Base-by-base conservation (phyloP, 805 yeast genomes). In the Candida glaebosa region DNA sequence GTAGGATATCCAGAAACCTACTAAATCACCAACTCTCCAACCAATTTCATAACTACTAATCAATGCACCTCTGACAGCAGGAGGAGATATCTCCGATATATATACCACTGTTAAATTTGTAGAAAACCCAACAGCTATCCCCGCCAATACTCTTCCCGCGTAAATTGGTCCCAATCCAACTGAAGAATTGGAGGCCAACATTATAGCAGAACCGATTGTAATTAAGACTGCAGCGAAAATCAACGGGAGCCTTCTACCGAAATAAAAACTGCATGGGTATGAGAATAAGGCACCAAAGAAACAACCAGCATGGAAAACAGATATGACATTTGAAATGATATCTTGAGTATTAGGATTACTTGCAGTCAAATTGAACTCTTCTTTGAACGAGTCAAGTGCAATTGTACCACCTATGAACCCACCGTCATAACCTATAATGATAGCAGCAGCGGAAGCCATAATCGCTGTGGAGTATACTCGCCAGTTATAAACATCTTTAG, bases 391-490 rank as follows among this genome's bases (percentile, higher is more conserved):
- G 12, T 49, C 49, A 18, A 66, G 51, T 3, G 66, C 63, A 20
- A 65, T 67, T 3, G 70, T 63, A 6, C 71, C 71, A 5, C 72
- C 72, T 34, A 67, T 67, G 37, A 63, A 66, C 3, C 69, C 71
- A 5, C 69, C 65, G 41, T 67, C 72, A 41, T 67, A 67, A 6
- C 72, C 72, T 37, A 66, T 64, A 37, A 67, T 63, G 39, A 66
- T 62, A 28, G 71, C 69, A 3, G 70, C 71, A 7, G 66, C 60
- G 5, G 67, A 58, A 2, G 70, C 66, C 49, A 61, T 56, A 26
- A 65, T 40, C 4, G 70, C 67, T 10, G 71, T 66, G 31, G 54
- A 51, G 45, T 64, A 64, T 15, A 62, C 51, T 37, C 63, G 46
- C 48, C 48, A 53, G 48, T 67, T 66, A 50, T 67, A 67, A 2